Base-by-base conservation (phyloP, 2,329 filamentous ascomycete species). In the Paraphoma chrysanthemicola region DNA sequence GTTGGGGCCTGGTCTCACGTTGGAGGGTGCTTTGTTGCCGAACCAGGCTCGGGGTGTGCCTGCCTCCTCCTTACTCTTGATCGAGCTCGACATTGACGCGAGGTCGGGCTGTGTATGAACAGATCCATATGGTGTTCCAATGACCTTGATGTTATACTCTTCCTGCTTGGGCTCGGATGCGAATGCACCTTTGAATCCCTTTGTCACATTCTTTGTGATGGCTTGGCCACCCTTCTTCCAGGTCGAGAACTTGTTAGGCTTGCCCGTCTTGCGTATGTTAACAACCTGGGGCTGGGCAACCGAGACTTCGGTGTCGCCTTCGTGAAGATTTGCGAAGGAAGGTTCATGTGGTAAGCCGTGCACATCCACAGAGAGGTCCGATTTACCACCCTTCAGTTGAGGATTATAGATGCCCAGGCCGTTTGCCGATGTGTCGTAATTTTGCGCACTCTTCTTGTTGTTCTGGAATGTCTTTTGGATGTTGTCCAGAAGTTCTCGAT, bases 211-310 rank as follows among this genome's bases (percentile, higher is more conserved):
- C 77, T 97, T 96, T 29, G 93, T 93, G 68, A 98, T 89, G 53
- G 91, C 93, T 78, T 96, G 94, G 39, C 92, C 92, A 39, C 93
- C 93, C 82, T 96, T 97, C 84, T 97, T 97, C 93, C 95, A 98
- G 80, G 97, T 97, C 79, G 96, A 97, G 80, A 97, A 97, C 77
- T 97, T 98, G 81, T 93, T 96, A 51, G 90, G 88, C 73, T 97
- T 93, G 30, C 91, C 93, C 80, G 71, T 70, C 61, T 97, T 98
- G 68, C 93, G 88, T 60, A 98, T 96, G 69, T 95, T 96, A 58
- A 98, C 91, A 33, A 98, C 91, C 58, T 96, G 95, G n/a, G 95
- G 93, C 2, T 92, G 90, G 29, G 88, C 76, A 47, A 89, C 78
- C 0, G 85, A 84, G 12, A 83, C 80, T 62, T 89, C 87, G 8